Percentiles rank a stretch among this genome's conserved stretches.
These are phyloP conservation scores for Viridothelium virens DNA, from an alignment of 495 filamentous ascomycete species.

Conservation along the genomic window DNA sequence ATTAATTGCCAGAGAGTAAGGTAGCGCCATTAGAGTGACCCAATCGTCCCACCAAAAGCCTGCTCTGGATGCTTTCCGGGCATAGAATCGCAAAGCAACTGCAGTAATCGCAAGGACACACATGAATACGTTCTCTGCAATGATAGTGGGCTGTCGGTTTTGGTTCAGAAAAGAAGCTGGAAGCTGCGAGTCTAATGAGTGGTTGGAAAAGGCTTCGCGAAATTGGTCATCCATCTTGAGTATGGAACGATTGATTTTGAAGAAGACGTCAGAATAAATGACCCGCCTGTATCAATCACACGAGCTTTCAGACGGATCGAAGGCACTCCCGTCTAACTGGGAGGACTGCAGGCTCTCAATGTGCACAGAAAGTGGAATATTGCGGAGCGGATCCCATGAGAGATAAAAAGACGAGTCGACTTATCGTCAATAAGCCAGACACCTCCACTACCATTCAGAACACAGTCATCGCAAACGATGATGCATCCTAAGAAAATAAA, in stretches of 20 bases:
- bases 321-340: neutral
- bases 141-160: neutral
- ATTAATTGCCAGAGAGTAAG: constrained; percentile 1
- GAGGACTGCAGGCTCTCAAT: neutral
- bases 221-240: neutral
- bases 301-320: no score
- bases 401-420: neutral
- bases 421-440: neutral
- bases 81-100: constrained; percentile 6
- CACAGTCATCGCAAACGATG: neutral
- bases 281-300: neutral
- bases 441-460: neutral
- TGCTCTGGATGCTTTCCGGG: neutral
- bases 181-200: neutral
- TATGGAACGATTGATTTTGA: neutral
- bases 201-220: neutral
- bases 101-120: neutral
- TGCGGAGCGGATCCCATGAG: neutral
- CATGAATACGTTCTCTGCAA: constrained; percentile 5
- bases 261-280: neutral
- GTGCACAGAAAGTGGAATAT: neutral
- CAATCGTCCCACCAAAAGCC: constrained; percentile 10
- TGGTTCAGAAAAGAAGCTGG: neutral
- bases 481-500: neutral
- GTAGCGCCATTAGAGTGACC: constrained; percentile 6